Evolutionary conservation across 306 rosid genomes (phyloP), one percentile per base, ranked within the genome.

Genomic region (Vicia sativa): DNA sequence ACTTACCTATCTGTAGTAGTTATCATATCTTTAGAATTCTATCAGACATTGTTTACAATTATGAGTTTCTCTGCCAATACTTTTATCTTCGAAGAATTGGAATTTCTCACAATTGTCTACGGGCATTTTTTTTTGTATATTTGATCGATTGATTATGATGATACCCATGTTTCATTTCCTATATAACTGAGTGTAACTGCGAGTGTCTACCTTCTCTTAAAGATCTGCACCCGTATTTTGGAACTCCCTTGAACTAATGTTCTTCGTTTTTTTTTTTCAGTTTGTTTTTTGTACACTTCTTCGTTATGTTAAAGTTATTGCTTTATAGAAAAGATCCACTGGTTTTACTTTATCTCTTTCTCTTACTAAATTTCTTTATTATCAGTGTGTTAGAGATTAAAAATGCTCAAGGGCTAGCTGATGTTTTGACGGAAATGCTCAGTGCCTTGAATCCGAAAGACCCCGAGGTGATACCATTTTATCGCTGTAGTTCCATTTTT

Each of bases 341-440:
- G 2, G 68, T 50, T 53, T 34, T 72, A 71, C 18, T 69, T 42
- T 54, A 60, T 69, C 18, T 41, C 65, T 3, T 26, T 50, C 57
- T 19, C 57, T 53, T 64, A 46, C 67, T 74, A 39, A 28, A 49
- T 76, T 75, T 74, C 53, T 48, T 64, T 59, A 9, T 76, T 34
- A 75, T 72, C 87, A 95, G 99, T 86, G 75, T 84, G 72, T 41
- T 25, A 42, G 97, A 95, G 74, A 88, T 95, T 62, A 86, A 82
- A 77, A 90, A 81, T 82, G 96, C 97, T 68, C 77, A 78, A 70
- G 99, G 96, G 63, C 38, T 95, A 54, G 85, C 90, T 41, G 92
- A 88, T 82, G 89, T 95, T 48, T 85, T 95, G 80, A 80, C 78
- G 78, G 99, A 95, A 72, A 95, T 95, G 91, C 96, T 95, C 60